Evolutionary conservation across 768 basidiomycete genomes (phyloP).

Genomic region (Polyporus arcularius): DNA sequence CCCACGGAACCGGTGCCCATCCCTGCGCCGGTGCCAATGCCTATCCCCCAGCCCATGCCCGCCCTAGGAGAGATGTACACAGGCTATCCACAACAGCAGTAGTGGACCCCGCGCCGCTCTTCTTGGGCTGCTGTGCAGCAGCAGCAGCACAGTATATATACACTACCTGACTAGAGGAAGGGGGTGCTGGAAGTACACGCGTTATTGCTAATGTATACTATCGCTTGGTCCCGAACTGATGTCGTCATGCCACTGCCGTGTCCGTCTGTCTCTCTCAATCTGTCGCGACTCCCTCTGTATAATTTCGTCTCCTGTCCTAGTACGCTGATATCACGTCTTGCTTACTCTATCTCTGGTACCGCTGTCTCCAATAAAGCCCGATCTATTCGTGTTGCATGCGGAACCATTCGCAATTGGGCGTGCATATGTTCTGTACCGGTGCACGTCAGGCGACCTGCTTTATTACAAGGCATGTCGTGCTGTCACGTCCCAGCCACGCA

Average conservation of each 20-base stretch:
- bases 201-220: conserved; percentile 26
- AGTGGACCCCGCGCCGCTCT: neutral
- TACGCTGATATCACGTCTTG: conserved; percentile 13
- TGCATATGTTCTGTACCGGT: too few relatives aligned
- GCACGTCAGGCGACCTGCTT: too few relatives aligned
- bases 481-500: too few relatives aligned
- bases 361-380: neutral
- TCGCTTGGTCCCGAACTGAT: conserved; percentile 1
- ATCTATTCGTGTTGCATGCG: neutral
- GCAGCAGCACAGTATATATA: neutral
- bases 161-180: conserved; percentile 3
- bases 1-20: conserved; percentile 15
- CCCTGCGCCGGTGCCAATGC: conserved; percentile 16
- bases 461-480: too few relatives aligned
- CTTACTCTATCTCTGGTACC: conserved; percentile 5
- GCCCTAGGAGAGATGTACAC: conserved; percentile 2
- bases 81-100: conserved; percentile 11
- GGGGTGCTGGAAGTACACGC: conserved; percentile 9
- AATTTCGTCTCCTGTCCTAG: conserved; percentile 15
- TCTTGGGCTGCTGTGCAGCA: neutral
- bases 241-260: neutral
- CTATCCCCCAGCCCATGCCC: conserved; percentile 13
- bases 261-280: neutral
- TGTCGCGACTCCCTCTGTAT: conserved; percentile 15
- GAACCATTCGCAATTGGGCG: neutral